phyloP scores from a whole-genome alignment of 164 flowering plant species.

The Berberis thunbergii region DNA sequence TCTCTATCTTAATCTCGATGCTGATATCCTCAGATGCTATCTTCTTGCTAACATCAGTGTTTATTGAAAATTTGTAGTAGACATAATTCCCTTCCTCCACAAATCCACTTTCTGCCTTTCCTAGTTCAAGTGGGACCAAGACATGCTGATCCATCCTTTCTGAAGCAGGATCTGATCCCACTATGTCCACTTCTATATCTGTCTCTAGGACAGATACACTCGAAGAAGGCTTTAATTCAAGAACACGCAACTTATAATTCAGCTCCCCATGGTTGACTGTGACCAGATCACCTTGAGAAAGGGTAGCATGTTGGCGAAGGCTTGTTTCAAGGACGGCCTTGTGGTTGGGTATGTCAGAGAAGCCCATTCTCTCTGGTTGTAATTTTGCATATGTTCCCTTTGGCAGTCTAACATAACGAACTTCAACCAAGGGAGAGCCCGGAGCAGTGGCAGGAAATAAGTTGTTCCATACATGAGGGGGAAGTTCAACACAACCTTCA shows the following conservation, averaged over 20 bases:
- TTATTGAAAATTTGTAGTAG: conserved; percentile 77
- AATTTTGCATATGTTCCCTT: conserved; percentile 85
- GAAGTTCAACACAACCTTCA: conserved; percentile 71
- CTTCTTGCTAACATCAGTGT: conserved; percentile 28
- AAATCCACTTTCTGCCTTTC: conserved; percentile 53
- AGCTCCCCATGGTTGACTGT: conserved; percentile 73
- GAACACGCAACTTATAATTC: conserved; percentile 52
- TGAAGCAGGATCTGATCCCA: conserved; percentile 42
- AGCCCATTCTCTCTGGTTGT: conserved; percentile 58
- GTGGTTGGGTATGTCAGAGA: conserved; percentile 87
- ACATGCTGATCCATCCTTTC: conserved; percentile 33
- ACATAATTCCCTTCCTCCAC: conserved; percentile 68
- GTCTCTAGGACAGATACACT: conserved; percentile 92
- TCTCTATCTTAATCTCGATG: conserved; percentile 56
- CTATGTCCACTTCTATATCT: conserved; percentile 89
- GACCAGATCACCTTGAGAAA: conserved; percentile 67
- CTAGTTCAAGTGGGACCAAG: conserved; percentile 52
- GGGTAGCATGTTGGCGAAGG: conserved; percentile 93
- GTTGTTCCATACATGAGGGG: conserved; percentile 81
- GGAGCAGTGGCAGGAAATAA: conserved; percentile 32
- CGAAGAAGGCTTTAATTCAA: conserved; percentile 79
- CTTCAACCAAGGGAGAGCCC: conserved; percentile 44
- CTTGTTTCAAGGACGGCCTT: conserved; percentile 92
- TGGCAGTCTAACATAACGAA: conserved; percentile 71
- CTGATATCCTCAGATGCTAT: conserved; percentile 41